Base-by-base conservation (phyloP, 441 rosid species). In the Pelargonium fulgidum region DNA sequence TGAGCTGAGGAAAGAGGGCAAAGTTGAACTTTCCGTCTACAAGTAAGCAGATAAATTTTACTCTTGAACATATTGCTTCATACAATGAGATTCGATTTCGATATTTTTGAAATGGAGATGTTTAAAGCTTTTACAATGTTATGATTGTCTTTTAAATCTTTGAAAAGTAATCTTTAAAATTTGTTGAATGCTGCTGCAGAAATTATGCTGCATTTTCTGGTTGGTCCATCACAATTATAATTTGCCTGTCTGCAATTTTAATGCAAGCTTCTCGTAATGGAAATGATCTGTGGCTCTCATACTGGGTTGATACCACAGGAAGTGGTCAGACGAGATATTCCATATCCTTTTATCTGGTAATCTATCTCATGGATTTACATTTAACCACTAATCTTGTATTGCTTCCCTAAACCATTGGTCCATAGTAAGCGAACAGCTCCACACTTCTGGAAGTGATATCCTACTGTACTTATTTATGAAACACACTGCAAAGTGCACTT, bases 241-340 rank as follows among this genome's bases (percentile, higher is more conserved):
- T 94, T 80, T 72, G 83, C 72, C 72, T 86, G 73, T 90, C 99
- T 0, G 99, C 97, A 64, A 74, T 92, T 81, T 75, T 84, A 73
- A 94, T 94, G 99, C 99, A 94, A 90, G 92, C 90, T 75, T 90
- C 99, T 20, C 96, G 94, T 44, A 94, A 94, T 68, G 97, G 94
- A 63, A 94, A 86, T 81, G 99, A 94, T 77, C 79, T 94, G 62
- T 94, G 99, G 99, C 82, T 94, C 64, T 94, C 96, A 39, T 92
- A 80, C 79, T 94, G 99, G 99, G 97, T 92, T 71, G 96, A 94
- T 79, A 77, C 86, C 9, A 59, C 79, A 67, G 87, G 87, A 63
- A 85, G 75, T 75, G 81, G 81, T 72, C 81, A 68, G 73, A 66
- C 75, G 71, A 65, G 80, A 42, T 69, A 80, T 81, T 84, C 99